phyloP scores from a whole-genome alignment of 2,329 filamentous ascomycete species.

The Trichophyton schoenleinii region DNA sequence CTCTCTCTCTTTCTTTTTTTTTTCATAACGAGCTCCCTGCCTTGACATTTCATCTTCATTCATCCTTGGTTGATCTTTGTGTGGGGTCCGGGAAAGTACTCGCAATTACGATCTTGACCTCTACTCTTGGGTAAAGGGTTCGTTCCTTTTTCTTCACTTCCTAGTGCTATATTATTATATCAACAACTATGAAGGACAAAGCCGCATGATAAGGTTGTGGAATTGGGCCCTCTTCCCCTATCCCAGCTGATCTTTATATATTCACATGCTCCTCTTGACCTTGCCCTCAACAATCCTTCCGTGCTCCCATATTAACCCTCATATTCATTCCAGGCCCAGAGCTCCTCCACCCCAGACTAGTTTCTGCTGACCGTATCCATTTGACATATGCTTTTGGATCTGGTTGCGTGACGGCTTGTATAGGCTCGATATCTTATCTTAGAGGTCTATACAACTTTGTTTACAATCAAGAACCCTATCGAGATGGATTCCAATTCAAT shows the following conservation, averaged over 20 bases:
- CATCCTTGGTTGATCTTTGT: constrained; percentile 1
- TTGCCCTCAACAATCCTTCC: not conserved
- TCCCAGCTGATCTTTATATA: not conserved
- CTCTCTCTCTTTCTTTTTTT: not conserved
- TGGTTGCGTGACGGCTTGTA: not conserved
- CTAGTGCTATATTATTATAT: not conserved
- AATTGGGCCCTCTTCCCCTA: not conserved
- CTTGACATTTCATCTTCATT: not conserved
- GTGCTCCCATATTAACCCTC: not conserved
- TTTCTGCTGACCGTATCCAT: not conserved
- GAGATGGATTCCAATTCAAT: not conserved
- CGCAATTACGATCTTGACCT: not conserved
- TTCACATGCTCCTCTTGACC: not conserved
- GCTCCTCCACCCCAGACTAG: no score
- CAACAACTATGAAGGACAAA: not conserved
- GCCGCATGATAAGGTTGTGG: not conserved
- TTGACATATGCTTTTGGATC: not conserved
- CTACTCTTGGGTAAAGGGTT: not conserved
- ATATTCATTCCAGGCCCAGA: not conserved
- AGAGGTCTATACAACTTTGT: not conserved
- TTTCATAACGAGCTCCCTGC: not conserved
- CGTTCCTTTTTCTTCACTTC: not conserved
- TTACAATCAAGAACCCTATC: not conserved
- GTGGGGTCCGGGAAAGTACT: not conserved
- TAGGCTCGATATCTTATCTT: not conserved